Conservation (phyloP, 2,329 filamentous ascomycete species). For the Pseudogymnoascus sp. region DNA sequence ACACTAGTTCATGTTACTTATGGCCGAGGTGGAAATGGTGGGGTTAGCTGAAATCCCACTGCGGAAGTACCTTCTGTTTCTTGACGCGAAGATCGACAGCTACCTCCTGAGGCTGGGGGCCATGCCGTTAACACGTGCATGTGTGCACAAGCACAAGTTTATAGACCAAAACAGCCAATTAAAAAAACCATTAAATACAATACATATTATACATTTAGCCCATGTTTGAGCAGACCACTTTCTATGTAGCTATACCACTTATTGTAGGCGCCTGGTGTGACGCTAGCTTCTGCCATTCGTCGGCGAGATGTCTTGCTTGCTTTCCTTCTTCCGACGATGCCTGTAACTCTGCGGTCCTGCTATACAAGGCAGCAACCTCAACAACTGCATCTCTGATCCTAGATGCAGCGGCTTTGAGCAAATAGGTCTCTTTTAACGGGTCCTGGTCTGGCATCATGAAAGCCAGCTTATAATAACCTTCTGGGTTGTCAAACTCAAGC, state of each 20-base stretch:
- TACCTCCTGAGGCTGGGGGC: background rate
- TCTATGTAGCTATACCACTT: background rate
- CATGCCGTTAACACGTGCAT: background rate
- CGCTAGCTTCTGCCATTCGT: background rate
- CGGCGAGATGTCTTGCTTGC: background rate
- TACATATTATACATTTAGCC: background rate
- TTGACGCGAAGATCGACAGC: background rate
- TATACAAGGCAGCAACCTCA: background rate
- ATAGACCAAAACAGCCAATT: background rate
- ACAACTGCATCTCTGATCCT: constrained; percentile 22
- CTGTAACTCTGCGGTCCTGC: background rate
- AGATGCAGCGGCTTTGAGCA: constrained; percentile 24
- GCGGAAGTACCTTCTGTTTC: background rate
- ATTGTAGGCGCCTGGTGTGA: background rate
- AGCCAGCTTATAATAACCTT: constrained; percentile 25
- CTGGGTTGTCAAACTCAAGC: constrained; percentile 23
- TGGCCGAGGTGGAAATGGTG: background rate
- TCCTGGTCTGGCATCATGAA: constrained; percentile 12
- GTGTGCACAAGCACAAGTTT: background rate
- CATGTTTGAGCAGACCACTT: background rate
- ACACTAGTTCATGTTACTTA: background rate
- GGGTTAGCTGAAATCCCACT: background rate
- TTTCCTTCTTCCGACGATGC: background rate
- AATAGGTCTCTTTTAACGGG: constrained; percentile 18
- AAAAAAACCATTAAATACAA: background rate